These are phyloP conservation scores for Aspergillus amoenus DNA, from an alignment of 2,329 filamentous ascomycete genomes.

Conservation along the genomic window DNA sequence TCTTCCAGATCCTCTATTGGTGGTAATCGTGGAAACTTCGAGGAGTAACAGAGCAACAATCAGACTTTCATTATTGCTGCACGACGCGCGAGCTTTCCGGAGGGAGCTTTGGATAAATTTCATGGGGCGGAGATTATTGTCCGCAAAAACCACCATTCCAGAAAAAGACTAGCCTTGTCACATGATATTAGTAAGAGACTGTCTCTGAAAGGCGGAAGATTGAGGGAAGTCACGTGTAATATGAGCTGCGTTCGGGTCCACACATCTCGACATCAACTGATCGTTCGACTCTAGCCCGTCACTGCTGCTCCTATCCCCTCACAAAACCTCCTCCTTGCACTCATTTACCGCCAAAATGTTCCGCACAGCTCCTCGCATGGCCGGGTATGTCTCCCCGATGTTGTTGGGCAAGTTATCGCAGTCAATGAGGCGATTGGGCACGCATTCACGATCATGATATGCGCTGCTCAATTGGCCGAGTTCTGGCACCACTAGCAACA, in stretches of 20 bases:
- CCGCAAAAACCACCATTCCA: constrained; percentile 7
- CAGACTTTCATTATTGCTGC: constrained; percentile 3
- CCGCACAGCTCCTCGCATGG: constrained; percentile 42
- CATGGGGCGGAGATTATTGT: background rate
- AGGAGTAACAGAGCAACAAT: background rate
- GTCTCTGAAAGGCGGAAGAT: constrained; percentile 29
- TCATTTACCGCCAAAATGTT: constrained; percentile 39
- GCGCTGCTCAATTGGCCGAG: constrained; percentile 19
- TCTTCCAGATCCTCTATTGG: constrained; percentile 8
- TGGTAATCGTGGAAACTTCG: constrained; percentile 1
- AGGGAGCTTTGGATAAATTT: constrained; percentile 4
- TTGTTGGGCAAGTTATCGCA: background rate
- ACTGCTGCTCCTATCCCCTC: constrained; percentile 27
- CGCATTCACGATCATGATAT: constrained; percentile 15
- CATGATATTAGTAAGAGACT: constrained; percentile 23
- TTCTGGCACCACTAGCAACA: background rate
- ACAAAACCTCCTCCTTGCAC: constrained; percentile 22
- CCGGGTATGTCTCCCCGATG: constrained; percentile 37
- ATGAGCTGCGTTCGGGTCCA: constrained; percentile 23
- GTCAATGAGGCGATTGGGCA: constrained; percentile 18
- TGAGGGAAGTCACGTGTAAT: constrained; percentile 32
- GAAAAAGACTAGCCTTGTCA: constrained; percentile 9
- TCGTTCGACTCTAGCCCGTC: constrained; percentile 23
- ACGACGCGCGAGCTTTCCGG: constrained; percentile 6
- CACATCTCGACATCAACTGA: constrained; percentile 31